Evolutionary conservation across 192 early-diverging fungal species (phyloP).

Genomic region (Thoreauomyces humboldtii): DNA sequence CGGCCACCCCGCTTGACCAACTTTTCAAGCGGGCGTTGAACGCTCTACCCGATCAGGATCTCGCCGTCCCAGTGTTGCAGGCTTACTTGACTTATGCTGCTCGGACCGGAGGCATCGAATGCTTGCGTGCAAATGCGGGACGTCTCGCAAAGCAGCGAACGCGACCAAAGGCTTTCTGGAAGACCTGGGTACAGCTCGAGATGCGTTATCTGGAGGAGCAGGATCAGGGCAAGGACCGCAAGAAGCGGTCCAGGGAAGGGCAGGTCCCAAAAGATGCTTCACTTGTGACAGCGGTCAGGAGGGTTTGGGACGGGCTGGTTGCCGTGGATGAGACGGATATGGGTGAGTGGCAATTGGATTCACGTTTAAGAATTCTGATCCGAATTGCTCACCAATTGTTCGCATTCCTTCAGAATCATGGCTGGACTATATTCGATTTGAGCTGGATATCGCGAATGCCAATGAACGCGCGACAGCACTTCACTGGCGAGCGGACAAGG

Average conservation of each 20-base stretch:
- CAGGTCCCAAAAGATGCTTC: no score
- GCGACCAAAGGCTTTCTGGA: constrained; percentile 3
- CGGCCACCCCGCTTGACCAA: neutral
- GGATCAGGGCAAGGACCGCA: neutral
- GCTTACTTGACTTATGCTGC: neutral
- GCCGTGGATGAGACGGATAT: neutral
- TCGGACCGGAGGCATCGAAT: neutral
- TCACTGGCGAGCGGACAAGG: constrained; percentile 57
- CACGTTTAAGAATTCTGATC: neutral
- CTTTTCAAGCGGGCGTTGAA: neutral
- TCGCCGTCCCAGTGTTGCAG: neutral
- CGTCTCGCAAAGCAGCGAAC: neutral
- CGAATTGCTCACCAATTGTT: neutral
- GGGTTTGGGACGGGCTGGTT: neutral
- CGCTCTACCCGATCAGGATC: neutral
- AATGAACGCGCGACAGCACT: constrained; percentile 48
- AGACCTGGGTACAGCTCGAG: neutral
- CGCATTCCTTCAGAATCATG: constrained; percentile 27
- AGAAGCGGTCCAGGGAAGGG: neutral
- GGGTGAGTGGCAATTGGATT: neutral
- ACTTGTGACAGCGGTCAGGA: no score
- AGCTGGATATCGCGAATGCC: constrained; percentile 44
- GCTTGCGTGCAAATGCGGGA: neutral
- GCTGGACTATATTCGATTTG: constrained; percentile 40
- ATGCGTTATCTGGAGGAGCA: neutral